Evolutionary conservation across 2,329 filamentous ascomycete genomes (phyloP).

Genomic region (Verticillium dahliae): DNA sequence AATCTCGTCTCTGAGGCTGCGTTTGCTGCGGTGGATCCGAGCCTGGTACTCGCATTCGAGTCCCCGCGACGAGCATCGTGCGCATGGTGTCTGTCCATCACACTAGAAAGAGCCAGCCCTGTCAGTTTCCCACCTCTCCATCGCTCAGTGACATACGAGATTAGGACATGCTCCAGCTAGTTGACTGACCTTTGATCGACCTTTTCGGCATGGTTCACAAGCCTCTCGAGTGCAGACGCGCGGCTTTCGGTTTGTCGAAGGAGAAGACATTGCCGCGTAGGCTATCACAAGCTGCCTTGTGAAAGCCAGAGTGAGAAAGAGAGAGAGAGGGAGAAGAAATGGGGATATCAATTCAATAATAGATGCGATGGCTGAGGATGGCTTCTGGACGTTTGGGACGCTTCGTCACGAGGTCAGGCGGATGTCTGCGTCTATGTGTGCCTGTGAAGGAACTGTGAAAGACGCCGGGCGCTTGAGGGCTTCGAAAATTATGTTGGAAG

Average conservation of each 20-base stretch:
- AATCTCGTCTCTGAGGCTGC: neutral
- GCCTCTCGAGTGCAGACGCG: conserved; percentile 1
- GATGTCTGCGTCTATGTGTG: too few relatives aligned
- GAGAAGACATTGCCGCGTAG: neutral
- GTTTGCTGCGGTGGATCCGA: neutral
- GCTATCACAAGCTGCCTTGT: neutral
- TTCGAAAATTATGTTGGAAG: too few relatives aligned
- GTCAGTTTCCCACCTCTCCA: neutral
- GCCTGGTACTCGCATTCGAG: conserved; percentile 2
- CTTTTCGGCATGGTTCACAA: neutral
- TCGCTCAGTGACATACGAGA: neutral
- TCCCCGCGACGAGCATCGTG: neutral
- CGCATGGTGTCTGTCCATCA: conserved; percentile 4
- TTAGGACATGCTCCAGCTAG: neutral
- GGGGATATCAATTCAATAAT: too few relatives aligned
- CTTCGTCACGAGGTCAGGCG: too few relatives aligned
- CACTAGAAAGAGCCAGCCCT: neutral
- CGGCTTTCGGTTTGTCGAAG: neutral
- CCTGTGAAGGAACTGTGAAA: too few relatives aligned
- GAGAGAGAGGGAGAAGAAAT: too few relatives aligned
- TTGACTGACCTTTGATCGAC: neutral
- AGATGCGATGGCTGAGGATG: too few relatives aligned
- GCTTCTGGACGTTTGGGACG: too few relatives aligned
- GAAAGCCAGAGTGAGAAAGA: neutral
- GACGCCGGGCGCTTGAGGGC: too few relatives aligned